Evolutionary conservation across 768 basidiomycete genomes (phyloP), one percentile per base, ranked within the genome.

Genomic region (Agaricus sinodeliciosus): DNA sequence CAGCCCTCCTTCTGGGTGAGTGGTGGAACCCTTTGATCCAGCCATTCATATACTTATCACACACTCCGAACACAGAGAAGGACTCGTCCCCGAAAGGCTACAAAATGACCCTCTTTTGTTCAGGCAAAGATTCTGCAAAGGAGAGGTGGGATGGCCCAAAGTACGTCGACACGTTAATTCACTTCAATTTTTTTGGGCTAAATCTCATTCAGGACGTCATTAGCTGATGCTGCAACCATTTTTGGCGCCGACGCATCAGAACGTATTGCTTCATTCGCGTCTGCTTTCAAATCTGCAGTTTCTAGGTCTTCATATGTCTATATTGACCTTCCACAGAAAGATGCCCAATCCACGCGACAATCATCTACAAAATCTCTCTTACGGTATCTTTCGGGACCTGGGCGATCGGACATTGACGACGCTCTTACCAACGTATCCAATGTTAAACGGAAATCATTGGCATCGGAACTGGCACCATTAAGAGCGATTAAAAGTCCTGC

Each of bases 121-220:
- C 76, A 1, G 87, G 89, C 13, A 87, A 81, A 55, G 84, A 94
- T 62, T 62, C 80, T 0, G 72, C 75, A 13, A 85, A 87, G 60
- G 92, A 93, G 63, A 82, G 89, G 59, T 99, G 96, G 96, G 90
- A 95, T 40, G 96, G 96, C 9, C 83, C 92, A 35, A 77, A 79
- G 81, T 81, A 58, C 16, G 61, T 51, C 16, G 43, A 9, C 48
- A 19, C 13, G 27, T 7, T 28, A 1, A 27, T 9, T 31, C 31
- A 18, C 22, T 47, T 43, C n/a, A 36, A 11, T 2, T 22, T 18
- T 1, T n/a, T 25, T 18, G 37, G 31, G 9, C 35, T 25, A 13
- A 18, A 15, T 26, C 45, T 48, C 50, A 13, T 35, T 51, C 13
- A 82, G 84, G 43, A 90, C 91, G 11, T 77, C 85, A 26, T 72